Base-by-base conservation (phyloP, 2,329 filamentous ascomycete species). In the Sordariomycetes sp. region DNA sequence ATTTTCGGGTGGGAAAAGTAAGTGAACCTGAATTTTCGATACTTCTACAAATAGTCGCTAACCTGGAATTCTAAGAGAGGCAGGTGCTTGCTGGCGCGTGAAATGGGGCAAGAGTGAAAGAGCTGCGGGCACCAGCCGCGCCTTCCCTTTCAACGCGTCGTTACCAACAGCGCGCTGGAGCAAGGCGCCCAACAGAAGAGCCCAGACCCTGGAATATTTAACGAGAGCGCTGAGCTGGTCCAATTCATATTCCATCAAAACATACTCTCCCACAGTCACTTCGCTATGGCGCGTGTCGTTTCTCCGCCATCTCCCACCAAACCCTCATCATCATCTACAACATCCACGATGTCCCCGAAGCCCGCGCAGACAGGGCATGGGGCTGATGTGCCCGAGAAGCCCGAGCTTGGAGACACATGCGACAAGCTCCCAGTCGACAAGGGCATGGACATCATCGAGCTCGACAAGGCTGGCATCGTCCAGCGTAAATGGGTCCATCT, bases 381-480 rank as follows among this genome's bases (percentile, higher is more conserved):
- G 5, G 18, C 18, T n/a, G 40, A 46, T 18, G 40, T 18, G 40
- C 3, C 40, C 28, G 28, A 32, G 8, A 32, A 32, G 28, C 28
- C 28, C 28, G 28, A 32, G 28, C 28, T 32, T 32, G 8, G 8
- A 8, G 8, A 32, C 28, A 32, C 28, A 8, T 32, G 4, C 8
- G 28, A 32, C 4, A 8, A 32, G 28, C 28, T 32, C 40, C 40
- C 40, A 46, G 12, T 43, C 4, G 37, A n/a, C 40, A 7, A n/a
- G 40, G n/a, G 16, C 40, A 46, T 46, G 40, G 16, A n/a, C 46
- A 62, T 75, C 3, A 46, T 64, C 1, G 73, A 75, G 61, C 65
- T 72, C 1, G 73, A 74, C 61, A 73, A 68, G 55, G 69, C 71
- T 0, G 73, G 71, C 4, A 65, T 71, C 35, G 58, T 71, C 10